These are phyloP conservation scores for Ceratocystis papillata DNA, from an alignment of 2,329 filamentous ascomycete species.

Conservation along the genomic window DNA sequence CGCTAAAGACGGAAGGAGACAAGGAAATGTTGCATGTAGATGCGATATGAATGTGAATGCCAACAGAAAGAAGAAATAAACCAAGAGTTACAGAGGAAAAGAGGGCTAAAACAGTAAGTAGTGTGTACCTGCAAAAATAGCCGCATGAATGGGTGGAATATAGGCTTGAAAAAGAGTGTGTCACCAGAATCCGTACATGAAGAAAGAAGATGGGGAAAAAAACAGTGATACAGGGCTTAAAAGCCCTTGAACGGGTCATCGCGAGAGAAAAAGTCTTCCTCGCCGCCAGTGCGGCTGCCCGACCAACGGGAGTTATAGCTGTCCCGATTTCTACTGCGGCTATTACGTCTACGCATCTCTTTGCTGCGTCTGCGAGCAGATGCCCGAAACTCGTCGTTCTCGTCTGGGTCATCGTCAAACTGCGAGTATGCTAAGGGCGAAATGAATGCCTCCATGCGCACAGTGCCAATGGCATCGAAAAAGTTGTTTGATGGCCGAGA, in stretches of 20 bases:
- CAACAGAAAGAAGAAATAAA: not conserved
- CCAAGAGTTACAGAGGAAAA: not conserved
- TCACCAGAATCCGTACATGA: too few species aligned
- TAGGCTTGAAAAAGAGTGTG: not conserved
- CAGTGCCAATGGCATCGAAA: constrained; percentile 79
- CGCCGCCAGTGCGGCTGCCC: constrained; percentile 30
- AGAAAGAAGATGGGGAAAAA: too few species aligned
- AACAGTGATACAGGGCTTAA: constrained; percentile 28
- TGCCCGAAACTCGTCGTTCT: constrained; percentile 41
- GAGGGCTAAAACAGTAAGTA: not conserved
- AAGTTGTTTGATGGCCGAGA: constrained; percentile 48
- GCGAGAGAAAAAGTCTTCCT: constrained; percentile 45
- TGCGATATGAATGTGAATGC: not conserved
- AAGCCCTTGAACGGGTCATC: constrained; percentile 55
- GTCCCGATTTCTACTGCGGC: constrained; percentile 45
- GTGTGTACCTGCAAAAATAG: not conserved
- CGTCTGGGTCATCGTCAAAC: constrained; percentile 39
- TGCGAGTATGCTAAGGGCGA: constrained; percentile 45
- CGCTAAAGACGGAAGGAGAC: constrained; percentile 2
- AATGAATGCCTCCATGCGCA: constrained; percentile 97
- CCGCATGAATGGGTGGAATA: not conserved
- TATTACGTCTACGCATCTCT: constrained; percentile 42
- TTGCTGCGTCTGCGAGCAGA: constrained; percentile 44
- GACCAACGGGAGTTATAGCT: constrained; percentile 37
- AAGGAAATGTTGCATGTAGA: constrained; percentile 9